Base-by-base conservation (phyloP, 805 yeast genomes). In the Metschnikowia similis region DNA sequence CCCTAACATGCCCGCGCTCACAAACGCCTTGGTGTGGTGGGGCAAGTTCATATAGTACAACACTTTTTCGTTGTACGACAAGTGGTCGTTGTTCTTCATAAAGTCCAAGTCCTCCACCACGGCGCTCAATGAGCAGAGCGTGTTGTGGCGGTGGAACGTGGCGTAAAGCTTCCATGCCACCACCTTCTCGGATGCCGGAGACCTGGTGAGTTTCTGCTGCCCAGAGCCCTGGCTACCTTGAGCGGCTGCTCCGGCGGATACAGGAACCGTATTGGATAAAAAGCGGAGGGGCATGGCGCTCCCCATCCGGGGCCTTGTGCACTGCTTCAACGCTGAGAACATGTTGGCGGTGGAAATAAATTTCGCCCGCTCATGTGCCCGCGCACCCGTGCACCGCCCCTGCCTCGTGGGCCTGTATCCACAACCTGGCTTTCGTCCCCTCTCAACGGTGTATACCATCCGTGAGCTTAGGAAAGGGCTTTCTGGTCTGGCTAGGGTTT, bases 1-100 rank as follows among this genome's bases (percentile, higher is more conserved):
- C 3, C 98, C 99, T 46, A 89, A 74, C 63, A 80, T 82, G 46
- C 99, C 99, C 0, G 96, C 85, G 7, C 89, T 80, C 45, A 88
- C 71, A 21, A 85, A 80, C 41, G 85, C 64, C 55, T 80, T 77
- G 29, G 85, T 83, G 55, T 82, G 85, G 67, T 91, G 92, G 27
- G 90, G 94, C 44, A 91, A 79, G 54, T 85, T 82, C 58, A 89
- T 72, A 69, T 85, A 85, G 65, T 89, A 87, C 44, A 89, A 74
- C 45, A 87, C 86, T 69, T 88, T 74, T 53, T 89, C 83, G 66
- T 84, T 83, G 66, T 79, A 81, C 30, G 85, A 64, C 47, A 80
- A 63, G 38, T 74, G 67, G 28, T 81, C 75, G 63, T 84, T 82
- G 59, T 80, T 83, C 44, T 72, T 70, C 57, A 80, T 67, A 61